Base-by-base conservation (phyloP, 1,284 basidiomycete genomes). In the Earliella scabrosa region DNA sequence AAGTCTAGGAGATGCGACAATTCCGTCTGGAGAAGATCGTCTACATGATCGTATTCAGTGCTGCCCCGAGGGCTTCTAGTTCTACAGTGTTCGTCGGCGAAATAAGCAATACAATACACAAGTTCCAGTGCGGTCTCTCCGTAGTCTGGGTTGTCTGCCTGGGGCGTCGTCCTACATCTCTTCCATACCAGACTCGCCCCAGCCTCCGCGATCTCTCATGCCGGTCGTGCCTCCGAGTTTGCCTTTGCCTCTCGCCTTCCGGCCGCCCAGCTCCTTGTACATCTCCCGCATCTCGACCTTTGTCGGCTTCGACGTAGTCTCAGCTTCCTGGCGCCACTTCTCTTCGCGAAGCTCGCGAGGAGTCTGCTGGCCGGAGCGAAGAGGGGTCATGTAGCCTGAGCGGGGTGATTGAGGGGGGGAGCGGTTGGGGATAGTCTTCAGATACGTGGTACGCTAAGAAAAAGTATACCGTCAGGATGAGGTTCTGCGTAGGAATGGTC, bases 181-280 rank as follows among this genome's bases (percentile, higher is more conserved):
- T 20, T 61, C 61, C n/a, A 40, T 54, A 9, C 38, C 62, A 18
- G 24, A 20, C 24, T 67, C 66, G 14, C 59, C 63, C 67, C 66
- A 69, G 8, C 69, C 69, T 10, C 68, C 69, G 20, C 59, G 61
- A 45, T 89, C 89, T 20, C 88, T 86, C 67, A 81, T 86, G 1
- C 77, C 77, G n/a, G 79, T 80, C 3, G 75, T 69, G 41, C 80
- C 78, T 7, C 85, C 88, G 20, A 90, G 72, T 68, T 91, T 93
- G 45, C 75, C 79, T 71, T 87, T 91, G 5, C 65, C 62, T 59
- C 75, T 74, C 9, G 85, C 77, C 75, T 95, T 96, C 60, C 93
- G 81, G 10, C 93, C 93, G 18, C 89, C 89, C 8, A 95, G 75
- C 51, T 93, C 90, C 76, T 95, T 95, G 75, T 96, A 96, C 78